Evolutionary conservation across 345 rosid genomes (phyloP).

Genomic region (Pelargonium nanum): DNA sequence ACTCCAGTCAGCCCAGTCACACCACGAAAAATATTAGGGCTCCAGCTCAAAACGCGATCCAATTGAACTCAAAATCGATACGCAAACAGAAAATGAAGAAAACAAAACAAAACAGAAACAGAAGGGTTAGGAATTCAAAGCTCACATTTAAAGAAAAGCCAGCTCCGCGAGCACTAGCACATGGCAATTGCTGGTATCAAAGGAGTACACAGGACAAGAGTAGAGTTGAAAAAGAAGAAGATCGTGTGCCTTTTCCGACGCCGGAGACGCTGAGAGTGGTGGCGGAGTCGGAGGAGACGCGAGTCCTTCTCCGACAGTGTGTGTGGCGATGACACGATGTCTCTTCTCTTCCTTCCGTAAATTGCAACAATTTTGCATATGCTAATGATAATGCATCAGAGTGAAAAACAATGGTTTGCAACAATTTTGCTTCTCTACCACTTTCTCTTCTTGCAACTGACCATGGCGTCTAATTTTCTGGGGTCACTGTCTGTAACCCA

Average conservation of each 20-base stretch:
- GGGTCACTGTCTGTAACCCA: too few relatives aligned
- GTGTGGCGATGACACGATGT: not conserved
- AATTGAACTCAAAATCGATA: not conserved
- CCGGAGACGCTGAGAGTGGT: too few relatives aligned
- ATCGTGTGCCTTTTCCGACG: not conserved
- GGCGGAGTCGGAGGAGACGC: not conserved
- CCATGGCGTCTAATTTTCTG: too few relatives aligned
- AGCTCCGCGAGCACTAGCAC: too few relatives aligned
- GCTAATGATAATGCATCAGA: not conserved
- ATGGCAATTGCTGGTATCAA: too few relatives aligned
- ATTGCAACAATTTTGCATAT: not conserved
- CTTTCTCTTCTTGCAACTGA: not conserved
- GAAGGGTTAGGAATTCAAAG: not conserved
- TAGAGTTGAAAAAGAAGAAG: not conserved
- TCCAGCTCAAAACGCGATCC: not conserved
- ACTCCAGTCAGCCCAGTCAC: not conserved
- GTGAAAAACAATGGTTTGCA: not conserved
- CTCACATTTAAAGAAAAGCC: not conserved
- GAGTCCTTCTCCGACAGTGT: not conserved
- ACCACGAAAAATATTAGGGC: not conserved
- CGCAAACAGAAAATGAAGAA: not conserved
- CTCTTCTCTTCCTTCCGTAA: too few relatives aligned
- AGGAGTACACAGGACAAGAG: too few relatives aligned
- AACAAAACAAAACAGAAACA: not conserved
- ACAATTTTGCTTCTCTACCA: not conserved